These are phyloP conservation scores for Chamaecyparis obtusa DNA, from an alignment of 75 land plant genomes.

Conservation along the genomic window DNA sequence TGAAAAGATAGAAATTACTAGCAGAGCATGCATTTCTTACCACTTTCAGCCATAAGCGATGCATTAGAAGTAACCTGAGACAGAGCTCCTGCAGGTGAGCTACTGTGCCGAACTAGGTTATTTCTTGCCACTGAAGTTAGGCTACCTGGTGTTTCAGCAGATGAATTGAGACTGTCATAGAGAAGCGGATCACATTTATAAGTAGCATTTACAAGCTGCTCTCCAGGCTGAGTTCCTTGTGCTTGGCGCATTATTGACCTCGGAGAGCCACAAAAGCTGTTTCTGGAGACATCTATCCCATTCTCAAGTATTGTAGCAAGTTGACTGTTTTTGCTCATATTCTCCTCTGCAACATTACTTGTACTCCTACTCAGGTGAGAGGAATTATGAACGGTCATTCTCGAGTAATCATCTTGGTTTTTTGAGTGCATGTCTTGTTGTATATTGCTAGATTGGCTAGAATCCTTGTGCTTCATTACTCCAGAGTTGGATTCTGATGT, in stretches of 20 bases:
- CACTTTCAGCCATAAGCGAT: neutral
- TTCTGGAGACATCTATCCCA: conserved; percentile 8
- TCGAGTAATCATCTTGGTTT: conserved; percentile 1
- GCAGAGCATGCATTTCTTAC: conserved; percentile 5
- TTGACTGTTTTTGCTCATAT: neutral
- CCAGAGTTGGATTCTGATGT: conserved; percentile 10
- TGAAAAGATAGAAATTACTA: neutral
- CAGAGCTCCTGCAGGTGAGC: conserved; percentile 10
- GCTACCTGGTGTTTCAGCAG: neutral
- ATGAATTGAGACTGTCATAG: conserved; percentile 9
- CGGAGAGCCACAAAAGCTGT: conserved; percentile 4
- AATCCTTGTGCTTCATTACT: conserved; percentile 6
- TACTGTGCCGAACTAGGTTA: conserved; percentile 6
- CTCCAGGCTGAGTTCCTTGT: conserved; percentile 7
- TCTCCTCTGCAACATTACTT: conserved; percentile 2
- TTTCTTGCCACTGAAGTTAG: neutral
- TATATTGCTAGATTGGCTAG: neutral
- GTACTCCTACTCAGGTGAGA: neutral
- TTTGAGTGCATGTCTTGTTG: neutral
- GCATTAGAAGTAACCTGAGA: conserved; percentile 5
- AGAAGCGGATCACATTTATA: conserved; percentile 4
- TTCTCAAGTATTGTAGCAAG: conserved; percentile 9
- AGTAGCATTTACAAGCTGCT: conserved; percentile 1
- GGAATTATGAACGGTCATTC: neutral
- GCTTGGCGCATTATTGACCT: conserved; percentile 12